phyloP scores from a whole-genome alignment of 352 stramenopile genomes.

The Elongisporangium undulatum region DNA sequence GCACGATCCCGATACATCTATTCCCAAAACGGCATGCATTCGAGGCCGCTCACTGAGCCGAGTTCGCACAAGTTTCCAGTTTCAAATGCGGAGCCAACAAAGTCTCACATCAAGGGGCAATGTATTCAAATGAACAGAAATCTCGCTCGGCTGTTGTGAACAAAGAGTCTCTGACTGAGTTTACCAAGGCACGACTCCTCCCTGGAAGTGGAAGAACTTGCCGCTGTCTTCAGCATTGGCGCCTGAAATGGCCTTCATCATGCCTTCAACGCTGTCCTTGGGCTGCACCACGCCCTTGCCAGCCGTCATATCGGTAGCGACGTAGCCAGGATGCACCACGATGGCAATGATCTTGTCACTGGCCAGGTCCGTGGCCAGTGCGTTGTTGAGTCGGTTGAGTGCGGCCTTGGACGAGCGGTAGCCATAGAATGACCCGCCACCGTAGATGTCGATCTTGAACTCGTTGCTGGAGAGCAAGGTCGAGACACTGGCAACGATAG shows the following conservation, averaged over 20 bases:
- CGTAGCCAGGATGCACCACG: constrained; percentile 54
- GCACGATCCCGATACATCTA: too few relatives aligned
- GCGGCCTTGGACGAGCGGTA: constrained; percentile 79
- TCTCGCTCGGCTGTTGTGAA: too few relatives aligned
- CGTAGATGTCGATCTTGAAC: constrained; percentile 12
- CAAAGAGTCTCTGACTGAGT: too few relatives aligned
- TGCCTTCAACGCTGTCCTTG: constrained; percentile 41
- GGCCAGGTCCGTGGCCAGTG: constrained; percentile 41
- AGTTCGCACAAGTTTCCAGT: too few relatives aligned
- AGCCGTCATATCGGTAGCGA: constrained; percentile 44
- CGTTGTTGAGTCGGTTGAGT: constrained; percentile 73
- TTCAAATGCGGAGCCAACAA: too few relatives aligned
- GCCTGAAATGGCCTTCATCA: constrained; percentile 50
- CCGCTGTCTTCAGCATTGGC: constrained; percentile 41
- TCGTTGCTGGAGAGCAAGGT: constrained; percentile 34
- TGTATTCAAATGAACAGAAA: too few relatives aligned
- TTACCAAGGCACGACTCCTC: constrained; percentile 55
- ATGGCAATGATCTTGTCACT: constrained; percentile 50
- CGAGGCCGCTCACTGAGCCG: too few relatives aligned
- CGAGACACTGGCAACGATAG: constrained; percentile 49
- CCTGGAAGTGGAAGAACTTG: constrained; percentile 55
- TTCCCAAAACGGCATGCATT: too few relatives aligned
- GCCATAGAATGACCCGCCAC: constrained; percentile 51
- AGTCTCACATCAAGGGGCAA: too few relatives aligned
- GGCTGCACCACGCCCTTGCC: constrained; percentile 29